Evolutionary conservation across 768 basidiomycete genomes (phyloP), one percentile per base, ranked within the genome.

Genomic region (Lactarius vividus): DNA sequence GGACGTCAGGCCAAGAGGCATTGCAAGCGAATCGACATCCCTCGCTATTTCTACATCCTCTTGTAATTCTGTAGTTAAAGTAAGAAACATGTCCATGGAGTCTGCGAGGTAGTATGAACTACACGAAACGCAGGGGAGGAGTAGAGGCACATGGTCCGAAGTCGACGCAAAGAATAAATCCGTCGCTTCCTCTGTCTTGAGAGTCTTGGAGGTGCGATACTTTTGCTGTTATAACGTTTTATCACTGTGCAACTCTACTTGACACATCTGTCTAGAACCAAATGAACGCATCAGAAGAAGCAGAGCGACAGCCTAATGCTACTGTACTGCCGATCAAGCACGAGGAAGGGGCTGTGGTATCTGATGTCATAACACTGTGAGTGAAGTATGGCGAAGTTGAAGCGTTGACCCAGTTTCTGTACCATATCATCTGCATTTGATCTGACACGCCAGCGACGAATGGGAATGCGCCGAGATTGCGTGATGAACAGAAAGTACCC

Each of bases 261-360:
- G 92, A 77, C 31, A 0, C 31, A 8, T 8, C 31, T 95, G 96
- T 67, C 94, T 15, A 35, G 2, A 42, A 65, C n/a, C 33, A 64
- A 56, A 64, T 70, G 70, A 69, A 53, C 53, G 49, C 18, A 52
- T 59, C 31, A 33, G 31, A 28, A 59, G 31, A 28, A 59, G n/a
- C 2, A 46, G 7, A 9, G 56, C 20, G 35, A 60, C 20, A 31
- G 26, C n/a, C 18, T 9, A 31, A 29, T 15, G 39, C 9, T 4
- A 81, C 91, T 74, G 98, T 3, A 63, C 97, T 96, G 46, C 97
- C 97, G 23, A 99, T 99, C 96, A 26, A 98, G 83, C 4, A 97
- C 96, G 61, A 98, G 85, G 77, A 97, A 98, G 7, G 94, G 96
- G 54, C 95, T 97, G 31, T 31, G 31, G 31, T 31, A 8, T 31